phyloP scores from a whole-genome alignment of 2,329 filamentous ascomycete genomes.

The Colletotrichum lini region DNA sequence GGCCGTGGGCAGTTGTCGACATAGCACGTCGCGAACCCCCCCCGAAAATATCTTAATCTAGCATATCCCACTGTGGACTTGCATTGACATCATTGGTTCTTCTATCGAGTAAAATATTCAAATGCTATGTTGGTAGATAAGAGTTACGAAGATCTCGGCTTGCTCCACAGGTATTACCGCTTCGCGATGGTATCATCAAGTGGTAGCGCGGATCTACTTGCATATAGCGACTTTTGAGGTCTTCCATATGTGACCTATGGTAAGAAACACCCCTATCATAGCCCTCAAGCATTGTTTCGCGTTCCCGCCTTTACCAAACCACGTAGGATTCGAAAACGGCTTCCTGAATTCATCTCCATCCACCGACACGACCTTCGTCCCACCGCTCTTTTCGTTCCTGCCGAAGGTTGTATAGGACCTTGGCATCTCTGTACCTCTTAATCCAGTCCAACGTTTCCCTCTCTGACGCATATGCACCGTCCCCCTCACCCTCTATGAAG shows the following conservation, averaged over 20 bases:
- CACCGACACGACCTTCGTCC: conserved; percentile 96
- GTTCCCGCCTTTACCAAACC: background rate
- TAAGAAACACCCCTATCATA: background rate
- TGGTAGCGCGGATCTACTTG: background rate
- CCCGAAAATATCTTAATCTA: background rate
- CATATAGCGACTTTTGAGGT: background rate
- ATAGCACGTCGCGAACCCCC: background rate
- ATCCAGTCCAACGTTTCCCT: conserved; percentile 91
- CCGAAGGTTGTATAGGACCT: conserved; percentile 82
- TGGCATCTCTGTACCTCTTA: conserved; percentile 83
- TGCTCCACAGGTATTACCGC: too few species aligned
- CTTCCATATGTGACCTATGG: background rate
- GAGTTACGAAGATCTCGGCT: background rate
- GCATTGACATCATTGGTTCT: background rate
- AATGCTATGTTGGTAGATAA: background rate
- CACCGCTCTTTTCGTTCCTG: conserved; percentile 92
- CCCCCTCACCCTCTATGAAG: conserved; percentile 77
- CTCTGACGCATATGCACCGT: conserved; percentile 72
- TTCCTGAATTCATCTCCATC: conserved; percentile 79
- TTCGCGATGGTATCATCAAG: background rate
- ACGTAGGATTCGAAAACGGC: background rate
- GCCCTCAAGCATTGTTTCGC: too few species aligned
- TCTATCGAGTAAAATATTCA: background rate
- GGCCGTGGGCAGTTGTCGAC: too few species aligned
- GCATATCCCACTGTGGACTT: too few species aligned